Base-by-base conservation (phyloP, 1,139 yeast species). In the Lodderomyces pseudojiufengensis region DNA sequence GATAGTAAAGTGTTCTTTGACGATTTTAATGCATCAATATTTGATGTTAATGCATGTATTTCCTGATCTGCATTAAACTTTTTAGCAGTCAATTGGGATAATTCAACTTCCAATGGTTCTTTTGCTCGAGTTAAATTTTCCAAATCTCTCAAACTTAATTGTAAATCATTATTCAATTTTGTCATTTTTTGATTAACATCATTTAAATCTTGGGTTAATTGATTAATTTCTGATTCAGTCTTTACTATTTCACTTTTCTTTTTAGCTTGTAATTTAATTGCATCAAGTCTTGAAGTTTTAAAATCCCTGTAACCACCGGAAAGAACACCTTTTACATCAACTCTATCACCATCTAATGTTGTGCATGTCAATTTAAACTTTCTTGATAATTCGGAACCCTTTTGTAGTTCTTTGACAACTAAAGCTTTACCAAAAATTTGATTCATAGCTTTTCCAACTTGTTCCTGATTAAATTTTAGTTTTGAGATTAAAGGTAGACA, bases 271-370 rank as follows among this genome's bases (percentile, higher is more conserved):
- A 63, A 54, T 39, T 76, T 76, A 48, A 86, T 67, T 2, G 84
- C 79, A 48, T 86, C 95, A 32, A 90, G 60, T 45, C 94, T 70
- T 0, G 90, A 82, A 31, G 64, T 65, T 46, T 77, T 73, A 44
- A 71, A 73, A 51, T 87, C 95, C 48, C 85, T 73, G 52, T 75
- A 88, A 35, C 98, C 98, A 60, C 98, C 98, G 12, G 88, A 80
- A 37, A 92, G 61, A 2, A 83, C 84, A 57, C 98, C 98, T 45
- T 70, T 78, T 34, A 76, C 77, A 48, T 87, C 95, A 31, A 87
- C 87, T 46, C 86, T 70, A 55, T 92, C 97, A 46, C 98, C 98
- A 57, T 86, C 95, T 24, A 92, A 64, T 0, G 98, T 92, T 22
- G 92, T 84, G 1, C 95, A 87, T 47, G 76, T 81, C 25, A 90